Base-by-base conservation (phyloP, 129 eudicot species). In the Ambrosia artemisiifolia region DNA sequence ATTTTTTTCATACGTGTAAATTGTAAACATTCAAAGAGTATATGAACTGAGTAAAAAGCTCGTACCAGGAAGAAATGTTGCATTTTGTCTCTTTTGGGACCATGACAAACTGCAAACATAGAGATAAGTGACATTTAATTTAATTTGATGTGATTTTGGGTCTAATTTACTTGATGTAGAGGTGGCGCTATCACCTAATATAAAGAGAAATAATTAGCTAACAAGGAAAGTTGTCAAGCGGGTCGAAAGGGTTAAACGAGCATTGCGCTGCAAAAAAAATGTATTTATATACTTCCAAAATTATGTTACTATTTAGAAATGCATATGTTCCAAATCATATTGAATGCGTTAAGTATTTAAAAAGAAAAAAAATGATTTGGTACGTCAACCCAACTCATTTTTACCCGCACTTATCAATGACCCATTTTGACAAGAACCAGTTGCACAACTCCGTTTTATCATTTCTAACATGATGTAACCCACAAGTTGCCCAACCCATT, bases 31-130 rank as follows among this genome's bases (percentile, higher is more conserved):
- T 47, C 17, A 47, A 47, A 47, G 53, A 12, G 53, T 11, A 5
- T 38, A 20, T 32, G 18, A 33, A 46, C 32, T 6, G 43, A 34
- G 38, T 7, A 11, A 36, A 55, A 74, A 63, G 51, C 33, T 11
- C 36, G 3, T 79, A 86, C 96, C 96, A 62, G 96, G 96, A 69
- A 89, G 86, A 68, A 89, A 79, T 24, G 28, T 24, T 24, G 28
- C 28, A 24, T 24, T 24, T 24, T 24, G 28, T 24, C 28, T 24
- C 28, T 75, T 83, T 81, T 89, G 86, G 50, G 83, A 78, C 96
- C 92, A 89, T 7, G 96, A 89, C 72, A 89, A 79, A 38, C 96
- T 89, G 78, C 71, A 79, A 61, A 48, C 14, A 10, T 30, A 69
- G 36, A 51, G 19, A 48, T 6, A 13, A 48, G 53, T 48, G 53